These are phyloP conservation scores for Xanthoconium stramineum DNA, from an alignment of 768 basidiomycete species.

Conservation along the genomic window DNA sequence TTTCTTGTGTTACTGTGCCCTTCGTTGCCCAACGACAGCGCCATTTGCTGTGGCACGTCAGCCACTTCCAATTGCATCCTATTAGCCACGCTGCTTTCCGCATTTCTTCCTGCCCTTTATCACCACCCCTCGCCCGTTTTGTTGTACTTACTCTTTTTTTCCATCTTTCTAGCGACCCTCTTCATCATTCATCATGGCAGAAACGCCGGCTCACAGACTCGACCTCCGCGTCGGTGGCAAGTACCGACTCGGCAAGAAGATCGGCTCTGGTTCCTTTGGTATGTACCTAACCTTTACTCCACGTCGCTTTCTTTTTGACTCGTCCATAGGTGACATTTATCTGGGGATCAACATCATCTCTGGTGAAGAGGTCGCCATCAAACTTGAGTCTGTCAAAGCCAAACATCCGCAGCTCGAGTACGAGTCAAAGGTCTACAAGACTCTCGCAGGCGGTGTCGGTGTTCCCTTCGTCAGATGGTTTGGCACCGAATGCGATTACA, in stretches of 20 bases:
- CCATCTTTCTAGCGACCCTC: slow-evolving; percentile 10
- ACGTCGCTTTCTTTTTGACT: slow-evolving; percentile 5
- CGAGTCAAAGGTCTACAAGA: slow-evolving; percentile 94
- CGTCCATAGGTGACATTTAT: slow-evolving; percentile 85
- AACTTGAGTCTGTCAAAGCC: slow-evolving; percentile 99
- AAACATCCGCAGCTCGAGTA: slow-evolving; percentile 99
- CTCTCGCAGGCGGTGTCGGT: slow-evolving; percentile 97
- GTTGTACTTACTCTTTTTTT: slow-evolving; percentile 12
- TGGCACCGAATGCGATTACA: slow-evolving; percentile 97
- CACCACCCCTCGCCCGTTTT: slow-evolving; percentile 12
- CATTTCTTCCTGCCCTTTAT: slow-evolving; percentile 30
- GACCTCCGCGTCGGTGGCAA: slow-evolving; percentile 91
- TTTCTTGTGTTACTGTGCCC: not conserved
- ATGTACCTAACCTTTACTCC: slow-evolving; percentile 31
- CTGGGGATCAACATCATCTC: slow-evolving; percentile 99
- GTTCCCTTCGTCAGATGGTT: slow-evolving; percentile 98
- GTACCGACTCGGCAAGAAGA: slow-evolving; percentile 99
- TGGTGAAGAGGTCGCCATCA: slow-evolving; percentile 99
- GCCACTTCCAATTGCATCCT: slow-evolving; percentile 36
- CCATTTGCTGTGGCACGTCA: slow-evolving; percentile 22
- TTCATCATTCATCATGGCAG: slow-evolving; percentile 56
- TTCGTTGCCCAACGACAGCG: not conserved
- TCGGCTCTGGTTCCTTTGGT: slow-evolving; percentile 98
- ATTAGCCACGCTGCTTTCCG: slow-evolving; percentile 28
- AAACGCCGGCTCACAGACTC: slow-evolving; percentile 65